These are phyloP conservation scores for Prunus davidiana DNA, from an alignment of 306 rosid genomes.

Conservation along the genomic window DNA sequence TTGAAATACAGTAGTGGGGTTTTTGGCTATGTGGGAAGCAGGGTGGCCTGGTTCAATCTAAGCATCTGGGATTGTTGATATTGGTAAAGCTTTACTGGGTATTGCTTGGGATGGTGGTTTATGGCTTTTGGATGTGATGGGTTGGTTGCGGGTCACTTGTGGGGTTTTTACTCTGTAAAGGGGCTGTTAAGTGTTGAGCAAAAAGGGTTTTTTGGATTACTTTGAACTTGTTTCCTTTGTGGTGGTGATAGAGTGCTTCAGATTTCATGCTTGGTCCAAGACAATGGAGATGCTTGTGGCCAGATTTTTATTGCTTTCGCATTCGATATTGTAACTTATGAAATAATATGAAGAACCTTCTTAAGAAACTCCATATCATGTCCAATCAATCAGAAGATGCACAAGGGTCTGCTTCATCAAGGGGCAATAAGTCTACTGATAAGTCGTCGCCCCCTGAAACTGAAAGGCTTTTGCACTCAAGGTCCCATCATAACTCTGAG, in stretches of 20 bases:
- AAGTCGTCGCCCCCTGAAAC: conserved; percentile 58
- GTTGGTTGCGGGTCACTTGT: conserved; percentile 21
- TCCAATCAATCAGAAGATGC: conserved; percentile 58
- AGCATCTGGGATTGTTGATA: conserved; percentile 45
- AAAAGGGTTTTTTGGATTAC: conserved; percentile 28
- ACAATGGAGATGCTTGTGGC: conserved; percentile 69
- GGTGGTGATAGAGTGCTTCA: conserved; percentile 35
- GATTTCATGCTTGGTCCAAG: conserved; percentile 63
- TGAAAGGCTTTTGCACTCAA: conserved; percentile 42
- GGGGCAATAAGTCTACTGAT: conserved; percentile 45
- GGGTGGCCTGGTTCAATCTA: conserved; percentile 31
- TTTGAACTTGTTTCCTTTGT: conserved; percentile 26
- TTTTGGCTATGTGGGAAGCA: conserved; percentile 26
- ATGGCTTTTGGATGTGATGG: conserved; percentile 42
- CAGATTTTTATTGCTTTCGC: conserved; percentile 51
- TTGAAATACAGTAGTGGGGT: conserved; percentile 29
- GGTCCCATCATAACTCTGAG: conserved; percentile 52
- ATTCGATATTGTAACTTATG: conserved; percentile 29
- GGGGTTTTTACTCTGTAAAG: conserved; percentile 25
- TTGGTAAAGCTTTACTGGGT: conserved; percentile 38
- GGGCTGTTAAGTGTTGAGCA: conserved; percentile 12
- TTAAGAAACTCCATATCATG: conserved; percentile 87
- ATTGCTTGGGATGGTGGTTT: conserved; percentile 33
- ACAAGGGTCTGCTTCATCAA: conserved; percentile 67
- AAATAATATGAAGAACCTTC: conserved; percentile 78